phyloP scores from a whole-genome alignment of 768 basidiomycete species.

The Mycena indigotica region DNA sequence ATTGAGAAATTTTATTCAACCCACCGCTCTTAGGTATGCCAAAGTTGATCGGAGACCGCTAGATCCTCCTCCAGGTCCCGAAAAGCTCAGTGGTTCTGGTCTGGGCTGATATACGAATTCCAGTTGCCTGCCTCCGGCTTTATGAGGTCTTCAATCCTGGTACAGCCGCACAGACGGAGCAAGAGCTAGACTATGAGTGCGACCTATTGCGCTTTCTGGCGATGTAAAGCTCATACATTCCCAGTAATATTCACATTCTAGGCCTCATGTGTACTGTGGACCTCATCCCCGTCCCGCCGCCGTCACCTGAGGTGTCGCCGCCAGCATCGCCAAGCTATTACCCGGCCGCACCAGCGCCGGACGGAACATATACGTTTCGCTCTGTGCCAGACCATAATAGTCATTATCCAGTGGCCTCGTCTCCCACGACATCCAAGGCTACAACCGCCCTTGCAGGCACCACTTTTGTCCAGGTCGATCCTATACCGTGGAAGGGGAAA shows the following conservation, averaged over 20 bases:
- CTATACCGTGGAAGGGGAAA: slow-evolving; percentile 58
- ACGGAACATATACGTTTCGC: background rate
- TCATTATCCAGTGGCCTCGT: too few species aligned
- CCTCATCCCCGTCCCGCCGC: slow-evolving; percentile 60
- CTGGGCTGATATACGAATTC: background rate
- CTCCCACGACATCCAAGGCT: slow-evolving; percentile 38
- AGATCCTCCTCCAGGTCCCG: slow-evolving; percentile 56
- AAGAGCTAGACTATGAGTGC: slow-evolving; percentile 55
- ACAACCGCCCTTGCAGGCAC: slow-evolving; percentile 60
- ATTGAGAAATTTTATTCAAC: too few species aligned
- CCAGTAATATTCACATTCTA: slow-evolving; percentile 60
- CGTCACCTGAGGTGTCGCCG: slow-evolving; percentile 13
- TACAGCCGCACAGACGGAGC: slow-evolving; percentile 41
- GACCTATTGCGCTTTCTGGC: too few species aligned
- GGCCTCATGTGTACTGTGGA: slow-evolving; percentile 80
- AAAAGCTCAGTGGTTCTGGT: background rate
- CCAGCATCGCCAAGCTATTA: slow-evolving; percentile 12
- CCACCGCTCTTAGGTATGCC: slow-evolving; percentile 61
- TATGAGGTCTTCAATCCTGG: slow-evolving; percentile 49
- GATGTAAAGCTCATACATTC: too few species aligned
- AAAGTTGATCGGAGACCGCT: slow-evolving; percentile 65
- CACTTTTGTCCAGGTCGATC: slow-evolving; percentile 59
- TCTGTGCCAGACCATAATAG: slow-evolving; percentile 2
- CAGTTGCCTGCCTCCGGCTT: slow-evolving; percentile 53
- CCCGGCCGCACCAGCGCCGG: background rate